Conservation (phyloP, 192 early-diverging fungal species). For the Ambispora gerdemannii region DNA sequence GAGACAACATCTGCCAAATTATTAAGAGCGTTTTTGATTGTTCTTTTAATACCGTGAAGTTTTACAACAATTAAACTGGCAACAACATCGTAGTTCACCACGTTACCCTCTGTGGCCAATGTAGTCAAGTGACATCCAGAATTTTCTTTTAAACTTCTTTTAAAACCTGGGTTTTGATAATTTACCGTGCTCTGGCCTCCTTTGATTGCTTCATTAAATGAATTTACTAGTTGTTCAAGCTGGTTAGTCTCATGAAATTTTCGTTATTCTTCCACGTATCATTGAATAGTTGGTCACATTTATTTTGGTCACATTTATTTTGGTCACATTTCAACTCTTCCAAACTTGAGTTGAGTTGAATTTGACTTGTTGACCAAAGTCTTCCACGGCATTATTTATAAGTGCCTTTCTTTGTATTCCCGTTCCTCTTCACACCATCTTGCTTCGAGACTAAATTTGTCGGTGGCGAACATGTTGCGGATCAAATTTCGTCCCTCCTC, state of each 20-base stretch:
- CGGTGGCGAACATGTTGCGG: neutral
- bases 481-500: neutral
- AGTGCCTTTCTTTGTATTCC: neutral
- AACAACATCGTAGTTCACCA: too few species aligned
- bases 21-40: too few species aligned
- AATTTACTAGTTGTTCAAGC: neutral
- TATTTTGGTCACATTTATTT: too few species aligned
- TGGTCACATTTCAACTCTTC: neutral
- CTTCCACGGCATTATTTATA: neutral
- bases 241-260: neutral
- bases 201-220: slow-evolving; percentile 1
- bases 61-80: too few species aligned
- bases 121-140: neutral
- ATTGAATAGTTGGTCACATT: neutral
- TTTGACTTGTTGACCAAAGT: neutral
- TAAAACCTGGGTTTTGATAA: neutral
- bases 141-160: slow-evolving; percentile 5
- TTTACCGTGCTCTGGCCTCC: neutral
- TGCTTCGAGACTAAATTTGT: neutral
- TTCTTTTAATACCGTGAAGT: too few species aligned
- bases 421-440: neutral
- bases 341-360: too few species aligned
- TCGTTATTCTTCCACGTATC: neutral
- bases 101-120: too few species aligned
- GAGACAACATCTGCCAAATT: too few species aligned